phyloP scores from a whole-genome alignment of 1,284 basidiomycete species.

The Leccinum angustisporum region DNA sequence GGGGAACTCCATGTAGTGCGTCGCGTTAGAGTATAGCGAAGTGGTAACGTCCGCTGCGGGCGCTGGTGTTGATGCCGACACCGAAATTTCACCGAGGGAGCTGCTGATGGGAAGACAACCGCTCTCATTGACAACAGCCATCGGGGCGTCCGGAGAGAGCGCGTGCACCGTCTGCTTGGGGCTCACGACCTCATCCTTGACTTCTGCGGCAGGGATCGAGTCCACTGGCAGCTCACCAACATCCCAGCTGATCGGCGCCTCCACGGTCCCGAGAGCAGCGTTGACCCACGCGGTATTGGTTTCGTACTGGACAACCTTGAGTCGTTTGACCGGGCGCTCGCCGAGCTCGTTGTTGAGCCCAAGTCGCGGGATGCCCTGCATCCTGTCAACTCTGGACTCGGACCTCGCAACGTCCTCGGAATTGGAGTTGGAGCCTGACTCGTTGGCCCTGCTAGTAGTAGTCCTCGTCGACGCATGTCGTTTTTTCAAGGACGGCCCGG shows the following conservation, averaged over 20 bases:
- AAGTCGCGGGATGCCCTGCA: neutral
- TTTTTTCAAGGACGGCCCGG: slow-evolving; percentile 1
- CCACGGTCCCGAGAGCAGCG: slow-evolving; percentile 24
- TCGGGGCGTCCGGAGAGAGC: neutral
- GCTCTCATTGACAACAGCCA: slow-evolving; percentile 1
- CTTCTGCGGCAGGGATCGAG: too few relatives aligned
- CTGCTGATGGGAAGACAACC: neutral
- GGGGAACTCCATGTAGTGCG: neutral
- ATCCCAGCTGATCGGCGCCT: slow-evolving; percentile 25
- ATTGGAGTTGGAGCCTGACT: slow-evolving; percentile 12
- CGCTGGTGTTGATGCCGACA: neutral
- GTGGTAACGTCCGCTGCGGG: neutral
- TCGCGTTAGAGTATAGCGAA: neutral
- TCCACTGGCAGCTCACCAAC: too few relatives aligned
- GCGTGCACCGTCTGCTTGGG: neutral
- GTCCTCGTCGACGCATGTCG: neutral
- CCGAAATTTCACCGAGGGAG: neutral
- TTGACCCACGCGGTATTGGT: slow-evolving; percentile 19
- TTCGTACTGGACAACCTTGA: slow-evolving; percentile 29
- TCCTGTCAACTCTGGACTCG: neutral
- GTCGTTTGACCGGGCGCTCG: slow-evolving; percentile 20
- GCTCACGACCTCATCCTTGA: neutral
- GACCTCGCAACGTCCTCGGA: slow-evolving; percentile 12
- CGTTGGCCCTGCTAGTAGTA: neutral
- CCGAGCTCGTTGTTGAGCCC: slow-evolving; percentile 14